Percentiles rank a stretch among this genome's conserved stretches.
These are phyloP conservation scores for Debaryomyces prosopidis DNA, from an alignment of 805 yeast genomes.

Conservation along the genomic window DNA sequence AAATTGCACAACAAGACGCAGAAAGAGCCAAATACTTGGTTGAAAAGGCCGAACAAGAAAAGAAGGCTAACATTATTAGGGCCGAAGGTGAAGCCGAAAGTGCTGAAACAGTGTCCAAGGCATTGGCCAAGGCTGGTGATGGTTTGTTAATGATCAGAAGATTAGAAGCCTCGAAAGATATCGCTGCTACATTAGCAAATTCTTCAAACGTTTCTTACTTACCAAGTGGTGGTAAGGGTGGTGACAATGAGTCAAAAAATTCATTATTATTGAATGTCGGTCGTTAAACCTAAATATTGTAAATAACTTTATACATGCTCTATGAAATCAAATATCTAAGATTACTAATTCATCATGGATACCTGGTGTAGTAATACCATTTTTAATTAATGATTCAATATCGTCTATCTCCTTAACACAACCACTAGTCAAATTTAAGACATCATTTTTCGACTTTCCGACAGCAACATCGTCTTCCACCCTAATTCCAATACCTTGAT, in stretches of 20 bases:
- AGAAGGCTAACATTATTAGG: slow-evolving; percentile 90
- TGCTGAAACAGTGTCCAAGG: slow-evolving; percentile 92
- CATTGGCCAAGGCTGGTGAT: slow-evolving; percentile 92
- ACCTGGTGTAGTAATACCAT: slow-evolving; percentile 58
- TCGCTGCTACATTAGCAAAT: slow-evolving; percentile 81
- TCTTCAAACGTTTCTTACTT: slow-evolving; percentile 87
- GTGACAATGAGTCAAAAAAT: slow-evolving; percentile 44
- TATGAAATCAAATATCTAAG: slow-evolving; percentile 18
- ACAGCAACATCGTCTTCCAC: slow-evolving; percentile 92
- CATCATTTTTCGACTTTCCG: slow-evolving; percentile 56
- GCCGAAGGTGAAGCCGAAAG: slow-evolving; percentile 99
- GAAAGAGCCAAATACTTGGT: slow-evolving; percentile 93
- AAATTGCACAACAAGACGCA: slow-evolving; percentile 99
- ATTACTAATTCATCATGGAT: slow-evolving; percentile 35
- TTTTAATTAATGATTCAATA: slow-evolving; percentile 64
- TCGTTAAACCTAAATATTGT: slow-evolving; percentile 39
- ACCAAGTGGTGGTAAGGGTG: slow-evolving; percentile 54
- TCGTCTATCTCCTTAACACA: slow-evolving; percentile 87
- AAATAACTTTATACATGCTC: slow-evolving; percentile 1
- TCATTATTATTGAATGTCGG: slow-evolving; percentile 68
- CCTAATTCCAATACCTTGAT: slow-evolving; percentile 87
- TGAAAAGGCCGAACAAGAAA: slow-evolving; percentile 96
- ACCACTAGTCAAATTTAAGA: slow-evolving; percentile 63
- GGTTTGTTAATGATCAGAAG: slow-evolving; percentile 92
- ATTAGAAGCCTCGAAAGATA: slow-evolving; percentile 94